phyloP scores from a whole-genome alignment of 352 stramenopile genomes.

The Phytophthora pini region DNA sequence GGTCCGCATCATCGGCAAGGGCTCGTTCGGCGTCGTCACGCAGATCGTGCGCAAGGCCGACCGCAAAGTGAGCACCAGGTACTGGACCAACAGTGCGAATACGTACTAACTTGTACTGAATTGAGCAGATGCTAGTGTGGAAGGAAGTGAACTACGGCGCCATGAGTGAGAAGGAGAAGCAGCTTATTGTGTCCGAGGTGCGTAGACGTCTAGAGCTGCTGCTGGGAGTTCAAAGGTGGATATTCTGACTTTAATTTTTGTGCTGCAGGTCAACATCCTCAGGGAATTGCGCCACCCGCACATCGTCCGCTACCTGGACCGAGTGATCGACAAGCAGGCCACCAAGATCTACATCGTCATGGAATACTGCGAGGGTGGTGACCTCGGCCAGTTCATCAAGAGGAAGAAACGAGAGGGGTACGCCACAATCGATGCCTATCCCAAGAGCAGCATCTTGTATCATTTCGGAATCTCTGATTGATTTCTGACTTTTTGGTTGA shows the following conservation, averaged over 20 bases:
- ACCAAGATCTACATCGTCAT: conserved; percentile 96
- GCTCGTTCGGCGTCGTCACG: conserved; percentile 92
- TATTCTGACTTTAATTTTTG: neutral
- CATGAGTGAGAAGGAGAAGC: conserved; percentile 95
- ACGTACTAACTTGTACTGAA: conserved; percentile 6
- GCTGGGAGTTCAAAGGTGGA: neutral
- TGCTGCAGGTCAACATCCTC: conserved; percentile 91
- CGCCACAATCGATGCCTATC: conserved; percentile 11
- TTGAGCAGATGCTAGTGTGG: conserved; percentile 89
- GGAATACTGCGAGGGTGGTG: conserved; percentile 93
- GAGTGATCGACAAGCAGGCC: conserved; percentile 92
- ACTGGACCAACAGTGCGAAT: neutral
- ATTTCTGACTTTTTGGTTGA: conserved; percentile 14
- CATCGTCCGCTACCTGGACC: conserved; percentile 94
- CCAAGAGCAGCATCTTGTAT: conserved; percentile 14
- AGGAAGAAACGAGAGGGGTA: conserved; percentile 90
- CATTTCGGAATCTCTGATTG: conserved; percentile 2
- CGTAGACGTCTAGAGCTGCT: neutral
- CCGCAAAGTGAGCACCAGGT: conserved; percentile 65
- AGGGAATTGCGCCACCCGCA: conserved; percentile 93
- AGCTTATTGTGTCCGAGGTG: conserved; percentile 93
- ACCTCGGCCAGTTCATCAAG: conserved; percentile 92
- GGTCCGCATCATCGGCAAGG: conserved; percentile 90
- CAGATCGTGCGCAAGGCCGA: conserved; percentile 91
- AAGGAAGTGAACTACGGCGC: conserved; percentile 93